phyloP scores from a whole-genome alignment of 2,329 filamentous ascomycete genomes.

The Pyrenophora seminiperda region DNA sequence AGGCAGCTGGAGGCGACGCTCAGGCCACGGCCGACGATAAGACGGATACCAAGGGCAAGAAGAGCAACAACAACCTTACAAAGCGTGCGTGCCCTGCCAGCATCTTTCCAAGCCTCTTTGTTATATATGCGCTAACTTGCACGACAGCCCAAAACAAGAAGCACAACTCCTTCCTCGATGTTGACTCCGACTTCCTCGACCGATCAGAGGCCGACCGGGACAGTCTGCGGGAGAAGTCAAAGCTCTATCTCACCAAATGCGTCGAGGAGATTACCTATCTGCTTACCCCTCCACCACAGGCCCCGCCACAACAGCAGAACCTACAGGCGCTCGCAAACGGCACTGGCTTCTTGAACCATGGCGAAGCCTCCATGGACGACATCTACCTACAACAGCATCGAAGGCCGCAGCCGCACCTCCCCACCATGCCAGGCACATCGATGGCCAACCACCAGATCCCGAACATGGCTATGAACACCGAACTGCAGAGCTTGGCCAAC shows the following conservation, averaged over 20 bases:
- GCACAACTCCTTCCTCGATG: slow-evolving; percentile 59
- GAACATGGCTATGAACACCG: slow-evolving; percentile 49
- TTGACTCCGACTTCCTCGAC: slow-evolving; percentile 50
- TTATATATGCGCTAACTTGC: slow-evolving; percentile 22
- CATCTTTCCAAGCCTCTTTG: not conserved
- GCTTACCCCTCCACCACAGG: slow-evolving; percentile 67
- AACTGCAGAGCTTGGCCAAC: slow-evolving; percentile 48
- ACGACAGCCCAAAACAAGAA: slow-evolving; percentile 53
- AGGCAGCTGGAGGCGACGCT: slow-evolving; percentile 58
- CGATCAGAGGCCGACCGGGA: slow-evolving; percentile 61
- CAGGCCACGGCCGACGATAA: slow-evolving; percentile 50
- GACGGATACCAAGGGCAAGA: slow-evolving; percentile 44
- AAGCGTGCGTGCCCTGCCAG: slow-evolving; percentile 31
- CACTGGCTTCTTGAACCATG: slow-evolving; percentile 53
- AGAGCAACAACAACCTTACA: slow-evolving; percentile 28
- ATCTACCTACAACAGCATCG: slow-evolving; percentile 64
- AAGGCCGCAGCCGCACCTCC: slow-evolving; percentile 54
- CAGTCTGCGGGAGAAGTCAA: slow-evolving; percentile 65
- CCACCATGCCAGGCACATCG: slow-evolving; percentile 45
- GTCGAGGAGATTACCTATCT: slow-evolving; percentile 72
- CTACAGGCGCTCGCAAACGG: slow-evolving; percentile 45
- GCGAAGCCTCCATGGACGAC: slow-evolving; percentile 64
- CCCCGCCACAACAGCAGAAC: slow-evolving; percentile 59
- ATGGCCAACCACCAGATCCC: slow-evolving; percentile 68
- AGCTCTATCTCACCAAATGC: slow-evolving; percentile 67